Evolutionary conservation across 2,329 filamentous ascomycete species (phyloP).

Genomic region (Phoma sp.): DNA sequence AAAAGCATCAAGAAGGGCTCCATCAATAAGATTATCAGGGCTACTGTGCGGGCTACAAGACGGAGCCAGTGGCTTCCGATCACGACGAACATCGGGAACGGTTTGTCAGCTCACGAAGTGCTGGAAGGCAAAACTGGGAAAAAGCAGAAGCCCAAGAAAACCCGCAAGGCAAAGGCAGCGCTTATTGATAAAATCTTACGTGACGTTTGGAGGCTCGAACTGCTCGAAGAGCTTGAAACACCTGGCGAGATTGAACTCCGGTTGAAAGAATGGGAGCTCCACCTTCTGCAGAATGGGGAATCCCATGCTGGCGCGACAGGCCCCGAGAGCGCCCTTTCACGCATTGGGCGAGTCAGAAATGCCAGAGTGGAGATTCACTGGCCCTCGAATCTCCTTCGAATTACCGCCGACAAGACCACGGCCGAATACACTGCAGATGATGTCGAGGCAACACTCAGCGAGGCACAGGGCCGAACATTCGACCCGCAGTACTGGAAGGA

Average conservation of each 20-base stretch:
- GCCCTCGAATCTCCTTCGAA: conserved; percentile 38
- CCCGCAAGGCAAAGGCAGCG: conserved; percentile 38
- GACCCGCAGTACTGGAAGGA: conserved; percentile 30
- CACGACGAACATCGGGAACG: conserved; percentile 27
- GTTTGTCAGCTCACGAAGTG: conserved; percentile 26
- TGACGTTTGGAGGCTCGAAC: conserved; percentile 39
- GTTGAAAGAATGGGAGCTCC: conserved; percentile 42
- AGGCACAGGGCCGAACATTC: conserved; percentile 24
- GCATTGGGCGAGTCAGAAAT: conserved; percentile 34
- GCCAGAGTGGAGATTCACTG: conserved; percentile 39
- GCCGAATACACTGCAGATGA: conserved; percentile 46
- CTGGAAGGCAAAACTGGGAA: conserved; percentile 17
- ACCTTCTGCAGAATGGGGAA: conserved; percentile 38
- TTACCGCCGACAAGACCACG: conserved; percentile 45
- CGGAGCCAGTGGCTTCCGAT: conserved; percentile 42
- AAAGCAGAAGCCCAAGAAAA: conserved; percentile 10
- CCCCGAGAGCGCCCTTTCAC: conserved; percentile 30
- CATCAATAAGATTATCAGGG: conserved; percentile 25
- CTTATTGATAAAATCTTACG: conserved; percentile 45
- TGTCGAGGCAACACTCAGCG: conserved; percentile 33
- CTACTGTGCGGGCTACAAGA: conserved; percentile 20
- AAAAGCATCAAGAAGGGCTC: conserved; percentile 28
- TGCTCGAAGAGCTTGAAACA: conserved; percentile 45
- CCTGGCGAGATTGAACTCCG: conserved; percentile 44
- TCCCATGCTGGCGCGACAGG: conserved; percentile 10